Conservation (phyloP, 2,329 filamentous ascomycete species). For the Thyridium curvatum region DNA sequence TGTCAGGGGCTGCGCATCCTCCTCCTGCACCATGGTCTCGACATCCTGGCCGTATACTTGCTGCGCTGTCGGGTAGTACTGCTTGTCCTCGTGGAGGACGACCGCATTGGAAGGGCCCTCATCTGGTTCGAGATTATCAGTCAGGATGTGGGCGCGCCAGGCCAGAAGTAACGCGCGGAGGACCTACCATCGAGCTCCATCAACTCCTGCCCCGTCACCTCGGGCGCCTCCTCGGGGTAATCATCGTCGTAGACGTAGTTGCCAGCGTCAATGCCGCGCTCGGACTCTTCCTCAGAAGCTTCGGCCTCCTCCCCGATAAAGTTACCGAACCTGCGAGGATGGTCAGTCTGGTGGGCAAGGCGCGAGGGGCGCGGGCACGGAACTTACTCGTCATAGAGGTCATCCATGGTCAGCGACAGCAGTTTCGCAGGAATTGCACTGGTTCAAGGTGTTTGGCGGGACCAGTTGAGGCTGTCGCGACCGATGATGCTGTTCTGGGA, state of each 20-base stretch:
- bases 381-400: slow-evolving; percentile 87
- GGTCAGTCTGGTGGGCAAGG: slow-evolving; percentile 9
- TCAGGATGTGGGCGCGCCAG: slow-evolving; percentile 1
- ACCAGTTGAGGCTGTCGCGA: too few species aligned
- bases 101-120: slow-evolving; percentile 92
- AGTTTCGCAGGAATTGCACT: not conserved
- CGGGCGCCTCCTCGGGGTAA: slow-evolving; percentile 55
- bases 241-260: slow-evolving; percentile 81
- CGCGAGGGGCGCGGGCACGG: slow-evolving; percentile 1
- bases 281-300: slow-evolving; percentile 81
- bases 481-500: too few species aligned
- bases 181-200: slow-evolving; percentile 83
- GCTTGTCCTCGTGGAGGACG: slow-evolving; percentile 97
- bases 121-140: slow-evolving; percentile 37
- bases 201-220: slow-evolving; percentile 67
- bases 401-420: slow-evolving; percentile 56
- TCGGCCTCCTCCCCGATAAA: slow-evolving; percentile 89
- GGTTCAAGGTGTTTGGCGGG: too few species aligned
- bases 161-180: not conserved
- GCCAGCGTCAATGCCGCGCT: slow-evolving; percentile 63
- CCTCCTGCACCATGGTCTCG: slow-evolving; percentile 92
- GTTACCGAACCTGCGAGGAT: slow-evolving; percentile 74
- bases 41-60: slow-evolving; percentile 94
- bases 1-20: slow-evolving; percentile 87
- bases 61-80: slow-evolving; percentile 97